These are phyloP conservation scores for Globisporangium nodosum DNA, from an alignment of 352 stramenopile genomes.

Conservation along the genomic window DNA sequence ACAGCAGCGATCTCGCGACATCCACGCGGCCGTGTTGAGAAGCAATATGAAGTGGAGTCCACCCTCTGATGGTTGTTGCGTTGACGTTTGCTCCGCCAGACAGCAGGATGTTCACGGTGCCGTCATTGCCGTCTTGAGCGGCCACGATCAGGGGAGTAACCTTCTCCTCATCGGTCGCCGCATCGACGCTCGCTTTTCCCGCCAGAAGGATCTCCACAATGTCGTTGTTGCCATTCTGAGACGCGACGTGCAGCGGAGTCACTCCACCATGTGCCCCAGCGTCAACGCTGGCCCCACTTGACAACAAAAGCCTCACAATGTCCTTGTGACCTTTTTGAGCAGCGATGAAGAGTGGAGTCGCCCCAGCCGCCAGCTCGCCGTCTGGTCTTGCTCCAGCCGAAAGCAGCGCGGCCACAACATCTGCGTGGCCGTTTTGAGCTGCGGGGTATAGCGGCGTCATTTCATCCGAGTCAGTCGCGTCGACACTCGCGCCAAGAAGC, in stretches of 20 bases:
- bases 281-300: constrained; percentile 27
- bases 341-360: constrained; percentile 30
- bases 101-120: neutral
- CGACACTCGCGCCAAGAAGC: constrained; percentile 26
- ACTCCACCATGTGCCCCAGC: neutral
- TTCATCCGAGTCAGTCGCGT: constrained; percentile 28
- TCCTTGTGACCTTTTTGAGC: constrained; percentile 34
- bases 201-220: neutral
- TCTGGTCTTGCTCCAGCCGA: constrained; percentile 17
- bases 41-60: neutral
- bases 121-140: neutral
- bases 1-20: neutral
- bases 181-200: neutral
- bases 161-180: neutral
- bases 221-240: constrained; percentile 20
- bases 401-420: constrained; percentile 36
- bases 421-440: constrained; percentile 36
- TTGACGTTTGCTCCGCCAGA: neutral
- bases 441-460: constrained; percentile 37
- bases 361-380: constrained; percentile 3
- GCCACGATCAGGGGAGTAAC: neutral
- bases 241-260: neutral
- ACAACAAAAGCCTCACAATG: constrained; percentile 28
- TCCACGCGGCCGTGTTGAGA: neutral
- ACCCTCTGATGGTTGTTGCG: neutral